phyloP scores from a whole-genome alignment of 768 basidiomycete species.

The Xanthoconium purpureum region DNA sequence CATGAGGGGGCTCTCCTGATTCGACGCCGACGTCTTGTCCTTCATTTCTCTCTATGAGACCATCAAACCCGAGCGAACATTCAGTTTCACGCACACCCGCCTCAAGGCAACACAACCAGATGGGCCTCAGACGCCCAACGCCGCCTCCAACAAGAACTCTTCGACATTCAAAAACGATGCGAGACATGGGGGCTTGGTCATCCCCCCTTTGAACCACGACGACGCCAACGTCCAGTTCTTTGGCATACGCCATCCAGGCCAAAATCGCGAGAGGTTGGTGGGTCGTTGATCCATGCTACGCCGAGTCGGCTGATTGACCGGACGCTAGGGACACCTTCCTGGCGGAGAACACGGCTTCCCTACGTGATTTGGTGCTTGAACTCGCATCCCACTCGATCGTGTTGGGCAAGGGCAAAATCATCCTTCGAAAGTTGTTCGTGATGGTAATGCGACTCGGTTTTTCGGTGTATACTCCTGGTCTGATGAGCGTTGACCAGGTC shows the following conservation, averaged over 20 bases:
- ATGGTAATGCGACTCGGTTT: conserved; percentile 47
- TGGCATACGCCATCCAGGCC: conserved; percentile 89
- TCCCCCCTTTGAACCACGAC: conserved; percentile 66
- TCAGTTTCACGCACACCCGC: too few relatives aligned
- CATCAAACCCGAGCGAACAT: too few relatives aligned
- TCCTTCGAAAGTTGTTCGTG: conserved; percentile 86
- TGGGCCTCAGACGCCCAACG: conserved; percentile 61
- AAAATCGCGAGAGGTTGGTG: conserved; percentile 94
- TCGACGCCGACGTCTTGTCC: too few relatives aligned
- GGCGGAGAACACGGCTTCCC: conserved; percentile 48
- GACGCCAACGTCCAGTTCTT: conserved; percentile 92
- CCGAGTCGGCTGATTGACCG: conserved; percentile 1
- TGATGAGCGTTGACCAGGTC: conserved; percentile 39
- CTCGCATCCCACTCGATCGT: conserved; percentile 65
- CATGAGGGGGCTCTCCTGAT: too few relatives aligned
- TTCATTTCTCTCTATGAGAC: too few relatives aligned
- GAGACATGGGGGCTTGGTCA: conserved; percentile 86
- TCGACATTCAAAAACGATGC: conserved; percentile 69
- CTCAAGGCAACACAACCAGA: too few relatives aligned
- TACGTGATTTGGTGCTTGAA: conserved; percentile 67
- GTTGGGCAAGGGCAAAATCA: conserved; percentile 59
- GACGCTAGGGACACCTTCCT: conserved; percentile 70
- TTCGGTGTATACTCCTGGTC: background rate
- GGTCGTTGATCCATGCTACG: conserved; percentile 17
- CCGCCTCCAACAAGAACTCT: conserved; percentile 66